phyloP scores from a whole-genome alignment of 257 asterid genomes.

The Solanum chiquidenum region DNA sequence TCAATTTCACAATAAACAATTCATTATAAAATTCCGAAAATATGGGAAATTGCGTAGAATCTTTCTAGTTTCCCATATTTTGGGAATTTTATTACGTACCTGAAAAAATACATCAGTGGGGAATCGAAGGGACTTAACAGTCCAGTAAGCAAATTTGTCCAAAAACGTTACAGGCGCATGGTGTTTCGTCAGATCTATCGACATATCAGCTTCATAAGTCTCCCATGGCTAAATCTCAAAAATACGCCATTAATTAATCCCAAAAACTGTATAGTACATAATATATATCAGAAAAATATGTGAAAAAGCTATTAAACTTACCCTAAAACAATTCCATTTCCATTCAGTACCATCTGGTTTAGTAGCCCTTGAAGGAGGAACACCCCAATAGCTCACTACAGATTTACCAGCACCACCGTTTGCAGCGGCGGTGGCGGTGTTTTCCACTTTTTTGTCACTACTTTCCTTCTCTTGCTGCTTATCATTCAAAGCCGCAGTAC shows the following conservation, averaged over 20 bases:
- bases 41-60: not conserved
- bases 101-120: constrained; percentile 76
- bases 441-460: constrained; percentile 6
- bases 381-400: constrained; percentile 66
- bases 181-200: constrained; percentile 58
- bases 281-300: not conserved
- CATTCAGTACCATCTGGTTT: constrained; percentile 70
- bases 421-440: not conserved
- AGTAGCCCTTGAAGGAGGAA: constrained; percentile 32
- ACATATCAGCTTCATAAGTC: constrained; percentile 43
- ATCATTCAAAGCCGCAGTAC: constrained; percentile 46
- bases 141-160: constrained; percentile 66
- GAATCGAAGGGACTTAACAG: constrained; percentile 53
- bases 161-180: constrained; percentile 58
- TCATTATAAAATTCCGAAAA: not conserved
- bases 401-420: constrained; percentile 3
- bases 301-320: not conserved
- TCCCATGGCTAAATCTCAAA: constrained; percentile 34
- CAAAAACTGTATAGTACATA: not conserved
- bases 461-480: constrained; percentile 16
- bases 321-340: constrained; percentile 74
- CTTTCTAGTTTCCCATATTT: not conserved
- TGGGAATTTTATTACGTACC: constrained; percentile 22
- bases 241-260: not conserved
- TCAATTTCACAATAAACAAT: not conserved